Base-by-base conservation (phyloP, 305 asterid species). In the Lippia alba region DNA sequence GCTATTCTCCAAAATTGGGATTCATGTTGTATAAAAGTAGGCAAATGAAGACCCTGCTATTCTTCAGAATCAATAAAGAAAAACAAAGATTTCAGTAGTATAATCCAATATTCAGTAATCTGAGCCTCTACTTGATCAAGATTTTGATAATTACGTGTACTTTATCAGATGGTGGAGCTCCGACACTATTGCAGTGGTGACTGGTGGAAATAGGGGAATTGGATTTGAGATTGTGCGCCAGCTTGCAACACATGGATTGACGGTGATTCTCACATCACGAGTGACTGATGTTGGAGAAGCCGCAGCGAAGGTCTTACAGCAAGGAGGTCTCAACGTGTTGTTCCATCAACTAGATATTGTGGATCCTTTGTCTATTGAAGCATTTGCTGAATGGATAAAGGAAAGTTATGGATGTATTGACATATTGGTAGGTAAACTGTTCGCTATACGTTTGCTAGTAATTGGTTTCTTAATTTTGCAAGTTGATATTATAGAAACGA, bases 131-230 rank as follows among this genome's bases (percentile, higher is more conserved):
- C 9, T 8, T 36, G 41, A 36, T 62, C 20, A 5, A n/a, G 49
- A 17, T 33, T 54, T 61, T n/a, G 30, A 53, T 17, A 58, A 54
- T 59, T 34, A 48, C 73, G 65, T 40, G 50, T 70, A 0, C 16
- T 45, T 56, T 15, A 73, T 69, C 80, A 90, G 97, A 81, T 92
- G 98, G 98, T 92, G 98, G 97, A 78, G 91, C 10, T 44, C 82
- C 14, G 70, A 82, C 60, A 87, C 92, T 16, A 41, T 86, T 66
- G 98, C 96, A 19, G 94, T 92, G 75, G 98, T 92, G 76, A 92
- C 98, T 30, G 97, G 98, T 71, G 90, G 95, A 14, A 92, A 92
- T 73, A 82, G 98, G 76, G 98, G 98, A 64, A 91, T 92, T 44
- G 97, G 98, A 32, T 89, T 84, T 78, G 97, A 92, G 87, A 89